Percentiles rank a stretch among this genome's conserved stretches.
Evolutionary conservation across 768 basidiomycete species (phyloP).

Genomic region (Pleurotus eryngii): DNA sequence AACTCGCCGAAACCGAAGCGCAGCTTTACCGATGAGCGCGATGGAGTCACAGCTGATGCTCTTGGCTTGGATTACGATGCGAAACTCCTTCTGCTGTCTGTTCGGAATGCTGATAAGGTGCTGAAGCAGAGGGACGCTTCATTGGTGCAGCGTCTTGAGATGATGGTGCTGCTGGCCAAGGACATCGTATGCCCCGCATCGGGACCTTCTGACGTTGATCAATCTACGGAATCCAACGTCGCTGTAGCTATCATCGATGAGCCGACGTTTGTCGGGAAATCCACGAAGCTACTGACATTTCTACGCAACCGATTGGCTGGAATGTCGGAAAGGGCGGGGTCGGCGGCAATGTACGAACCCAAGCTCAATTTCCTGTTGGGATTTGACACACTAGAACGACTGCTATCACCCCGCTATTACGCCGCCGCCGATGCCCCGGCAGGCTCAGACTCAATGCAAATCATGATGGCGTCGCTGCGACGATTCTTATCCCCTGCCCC

Average conservation of each 20-base stretch:
- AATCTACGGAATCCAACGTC: constrained; percentile 38
- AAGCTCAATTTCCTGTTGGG: constrained; percentile 75
- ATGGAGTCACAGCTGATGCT: neutral
- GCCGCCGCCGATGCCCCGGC: constrained; percentile 25
- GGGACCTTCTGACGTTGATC: constrained; percentile 7
- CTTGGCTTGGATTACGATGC: constrained; percentile 55
- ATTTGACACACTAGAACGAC: constrained; percentile 79
- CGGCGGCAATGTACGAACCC: constrained; percentile 17
- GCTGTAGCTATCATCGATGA: constrained; percentile 84
- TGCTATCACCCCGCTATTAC: constrained; percentile 78
- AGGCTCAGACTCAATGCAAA: constrained; percentile 23
- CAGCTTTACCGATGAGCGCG: neutral
- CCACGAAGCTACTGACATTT: constrained; percentile 50
- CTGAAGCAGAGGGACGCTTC: constrained; percentile 70
- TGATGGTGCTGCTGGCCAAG: constrained; percentile 73
- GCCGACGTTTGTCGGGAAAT: constrained; percentile 87
- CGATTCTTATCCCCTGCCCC: constrained; percentile 51
- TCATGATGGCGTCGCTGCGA: constrained; percentile 55
- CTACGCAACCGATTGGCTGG: constrained; percentile 34
- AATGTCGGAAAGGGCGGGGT: neutral
- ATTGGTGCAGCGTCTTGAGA: constrained; percentile 75
- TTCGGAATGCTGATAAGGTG: constrained; percentile 83
- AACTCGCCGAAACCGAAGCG: constrained; percentile 34
- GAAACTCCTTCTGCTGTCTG: constrained; percentile 74
- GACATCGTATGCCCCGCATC: constrained; percentile 28